These are phyloP conservation scores for Polytrichum formosum DNA, from an alignment of 225 moss, liverwort and hornwort species.

Conservation along the genomic window DNA sequence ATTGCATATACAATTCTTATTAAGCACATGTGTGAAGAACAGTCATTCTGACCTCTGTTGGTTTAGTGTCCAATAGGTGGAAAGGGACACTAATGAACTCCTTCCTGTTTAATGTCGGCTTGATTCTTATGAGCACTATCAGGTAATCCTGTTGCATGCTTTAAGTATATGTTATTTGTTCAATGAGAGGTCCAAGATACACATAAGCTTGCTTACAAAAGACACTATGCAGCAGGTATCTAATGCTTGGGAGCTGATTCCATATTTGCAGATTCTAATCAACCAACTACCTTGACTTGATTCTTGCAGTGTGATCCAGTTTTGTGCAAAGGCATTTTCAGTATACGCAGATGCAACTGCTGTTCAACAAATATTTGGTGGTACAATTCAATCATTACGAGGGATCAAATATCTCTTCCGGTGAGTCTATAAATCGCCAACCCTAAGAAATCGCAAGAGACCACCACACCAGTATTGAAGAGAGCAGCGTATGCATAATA, in stretches of 20 bases:
- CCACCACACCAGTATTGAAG: constrained; percentile 1
- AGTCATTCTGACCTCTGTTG: too few species aligned
- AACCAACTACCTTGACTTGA: too few species aligned
- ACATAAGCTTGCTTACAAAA: background rate
- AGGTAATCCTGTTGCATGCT: constrained; percentile 41
- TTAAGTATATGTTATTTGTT: background rate
- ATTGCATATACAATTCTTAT: too few species aligned
- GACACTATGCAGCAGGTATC: background rate
- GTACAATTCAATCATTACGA: constrained; percentile 73
- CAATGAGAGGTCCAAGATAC: constrained; percentile 1
- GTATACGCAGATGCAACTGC: constrained; percentile 85
- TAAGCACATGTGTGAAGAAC: too few species aligned
- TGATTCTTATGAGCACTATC: constrained; percentile 91
- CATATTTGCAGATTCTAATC: background rate
- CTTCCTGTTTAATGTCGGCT: constrained; percentile 88
- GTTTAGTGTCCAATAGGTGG: constrained; percentile 51
- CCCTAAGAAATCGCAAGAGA: background rate
- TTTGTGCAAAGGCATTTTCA: constrained; percentile 92
- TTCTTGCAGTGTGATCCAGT: constrained; percentile 78
- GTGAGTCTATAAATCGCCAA: constrained; percentile 21
- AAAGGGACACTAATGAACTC: constrained; percentile 93
- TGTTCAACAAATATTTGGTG: constrained; percentile 98
- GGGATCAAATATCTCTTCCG: constrained; percentile 92
- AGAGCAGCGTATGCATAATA: background rate
- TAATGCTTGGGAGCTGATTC: background rate